phyloP scores from a whole-genome alignment of 441 rosid genomes.

The California macrophylla region DNA sequence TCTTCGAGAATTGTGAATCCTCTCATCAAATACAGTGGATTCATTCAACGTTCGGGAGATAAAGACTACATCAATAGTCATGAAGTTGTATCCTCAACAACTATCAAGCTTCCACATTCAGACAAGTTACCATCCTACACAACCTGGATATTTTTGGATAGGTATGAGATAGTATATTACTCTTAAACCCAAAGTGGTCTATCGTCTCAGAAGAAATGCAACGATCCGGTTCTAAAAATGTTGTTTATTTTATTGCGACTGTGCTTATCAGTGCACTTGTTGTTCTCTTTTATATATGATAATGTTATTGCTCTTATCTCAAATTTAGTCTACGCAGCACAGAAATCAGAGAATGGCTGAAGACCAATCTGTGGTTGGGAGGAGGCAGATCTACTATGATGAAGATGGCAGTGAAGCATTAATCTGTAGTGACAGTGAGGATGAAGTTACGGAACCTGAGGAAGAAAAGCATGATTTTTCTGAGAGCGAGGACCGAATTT shows the following conservation, averaged over 20 bases:
- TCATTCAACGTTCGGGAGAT: constrained; percentile 49
- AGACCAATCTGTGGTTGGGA: constrained; percentile 76
- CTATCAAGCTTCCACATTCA: constrained; percentile 38
- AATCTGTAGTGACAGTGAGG: constrained; percentile 68
- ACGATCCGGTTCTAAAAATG: not conserved
- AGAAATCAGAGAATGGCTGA: constrained; percentile 83
- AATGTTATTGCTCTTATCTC: constrained; percentile 25
- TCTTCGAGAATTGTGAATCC: constrained; percentile 36
- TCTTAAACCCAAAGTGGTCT: constrained; percentile 2
- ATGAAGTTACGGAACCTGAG: constrained; percentile 45
- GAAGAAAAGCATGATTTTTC: constrained; percentile 54
- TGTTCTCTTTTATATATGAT: constrained; percentile 14
- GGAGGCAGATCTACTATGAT: constrained; percentile 66
- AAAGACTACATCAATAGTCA: constrained; percentile 47
- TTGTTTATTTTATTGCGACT: not conserved
- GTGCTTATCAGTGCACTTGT: not conserved
- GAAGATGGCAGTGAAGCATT: constrained; percentile 85
- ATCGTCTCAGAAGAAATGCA: not conserved
- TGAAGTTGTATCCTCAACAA: constrained; percentile 40
- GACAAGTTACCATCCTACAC: constrained; percentile 64
- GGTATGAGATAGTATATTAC: constrained; percentile 26
- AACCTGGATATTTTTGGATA: constrained; percentile 62
- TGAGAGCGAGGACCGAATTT: constrained; percentile 49
- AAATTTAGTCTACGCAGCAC: constrained; percentile 35
- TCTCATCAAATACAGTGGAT: constrained; percentile 39